Conservation (phyloP, 2,329 filamentous ascomycete species). For the Apiospora rasikravindrae region DNA sequence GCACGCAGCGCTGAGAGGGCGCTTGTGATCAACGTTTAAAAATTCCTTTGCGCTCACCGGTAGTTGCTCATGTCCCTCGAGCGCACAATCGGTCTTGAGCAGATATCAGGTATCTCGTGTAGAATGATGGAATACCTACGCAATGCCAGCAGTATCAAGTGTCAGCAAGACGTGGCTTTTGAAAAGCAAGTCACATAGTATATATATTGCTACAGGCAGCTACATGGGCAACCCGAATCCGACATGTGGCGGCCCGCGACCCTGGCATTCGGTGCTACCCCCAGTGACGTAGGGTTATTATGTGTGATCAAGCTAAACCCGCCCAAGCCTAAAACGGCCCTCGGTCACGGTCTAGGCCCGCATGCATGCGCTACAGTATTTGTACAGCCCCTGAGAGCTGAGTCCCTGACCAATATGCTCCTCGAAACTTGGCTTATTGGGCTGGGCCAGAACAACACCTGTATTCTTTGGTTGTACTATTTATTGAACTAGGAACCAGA, state of each 20-base stretch:
- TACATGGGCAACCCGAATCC: background rate
- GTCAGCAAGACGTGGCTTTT: background rate
- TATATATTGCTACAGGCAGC: background rate
- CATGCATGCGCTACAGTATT: background rate
- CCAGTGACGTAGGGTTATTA: constrained; percentile 15
- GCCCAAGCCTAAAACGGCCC: constrained; percentile 10
- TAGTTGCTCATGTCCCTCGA: background rate
- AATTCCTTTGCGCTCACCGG: background rate
- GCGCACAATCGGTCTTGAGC: background rate
- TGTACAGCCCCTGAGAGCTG: background rate
- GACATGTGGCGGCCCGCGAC: constrained; percentile 5
- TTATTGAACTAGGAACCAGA: background rate
- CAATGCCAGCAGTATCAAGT: background rate
- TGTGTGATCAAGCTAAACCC: background rate
- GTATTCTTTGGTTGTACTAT: background rate
- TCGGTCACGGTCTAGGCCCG: constrained; percentile 16
- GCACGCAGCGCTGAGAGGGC: background rate
- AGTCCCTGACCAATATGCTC: background rate
- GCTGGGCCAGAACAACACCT: background rate
- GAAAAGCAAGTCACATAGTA: background rate
- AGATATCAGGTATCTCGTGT: background rate
- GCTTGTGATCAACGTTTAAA: background rate
- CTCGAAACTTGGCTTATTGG: background rate
- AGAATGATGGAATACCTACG: background rate
- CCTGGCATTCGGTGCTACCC: constrained; percentile 5